phyloP scores from a whole-genome alignment of 192 early-diverging fungal species.

The Coemansia sp. region DNA sequence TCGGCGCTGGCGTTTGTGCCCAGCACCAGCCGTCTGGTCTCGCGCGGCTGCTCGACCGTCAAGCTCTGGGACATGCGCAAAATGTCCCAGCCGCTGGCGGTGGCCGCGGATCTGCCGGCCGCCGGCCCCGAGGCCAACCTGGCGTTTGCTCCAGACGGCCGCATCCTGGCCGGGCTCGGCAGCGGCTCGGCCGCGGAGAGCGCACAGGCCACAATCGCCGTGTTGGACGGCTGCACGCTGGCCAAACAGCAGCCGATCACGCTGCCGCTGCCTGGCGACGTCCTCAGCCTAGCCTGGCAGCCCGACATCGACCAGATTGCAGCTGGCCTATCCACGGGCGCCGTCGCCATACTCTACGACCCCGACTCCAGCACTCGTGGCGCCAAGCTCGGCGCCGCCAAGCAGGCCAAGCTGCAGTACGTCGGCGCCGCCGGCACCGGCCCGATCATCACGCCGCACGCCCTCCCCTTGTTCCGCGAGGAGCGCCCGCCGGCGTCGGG shows the following conservation, averaged over 20 bases:
- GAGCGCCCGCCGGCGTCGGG: constrained; percentile 51
- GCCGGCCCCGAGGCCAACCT: constrained; percentile 74
- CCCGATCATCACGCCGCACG: constrained; percentile 83
- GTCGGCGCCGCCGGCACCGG: constrained; percentile 18
- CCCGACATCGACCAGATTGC: constrained; percentile 83
- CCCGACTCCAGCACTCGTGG: constrained; percentile 64
- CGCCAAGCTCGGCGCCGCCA: constrained; percentile 64
- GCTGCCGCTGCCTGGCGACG: constrained; percentile 40
- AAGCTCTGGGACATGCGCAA: constrained; percentile 90
- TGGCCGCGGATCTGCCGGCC: constrained; percentile 53
- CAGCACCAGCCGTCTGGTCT: constrained; percentile 62
- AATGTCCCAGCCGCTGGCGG: constrained; percentile 53
- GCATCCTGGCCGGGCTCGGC: constrained; percentile 67
- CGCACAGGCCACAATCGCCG: constrained; percentile 3
- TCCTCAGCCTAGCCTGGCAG: constrained; percentile 82
- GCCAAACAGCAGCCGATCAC: neutral
- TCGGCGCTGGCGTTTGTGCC: constrained; percentile 67
- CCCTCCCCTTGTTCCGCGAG: constrained; percentile 82
- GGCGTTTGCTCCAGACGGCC: constrained; percentile 80
- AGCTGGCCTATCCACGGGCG: constrained; percentile 70
- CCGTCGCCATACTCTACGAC: constrained; percentile 73
- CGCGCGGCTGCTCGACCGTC: constrained; percentile 81
- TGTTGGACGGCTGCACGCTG: constrained; percentile 8
- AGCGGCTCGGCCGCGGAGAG: neutral
- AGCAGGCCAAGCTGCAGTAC: constrained; percentile 12